Evolutionary conservation across 495 filamentous ascomycete genomes (phyloP).

Genomic region (Eremomyces bilateralis): DNA sequence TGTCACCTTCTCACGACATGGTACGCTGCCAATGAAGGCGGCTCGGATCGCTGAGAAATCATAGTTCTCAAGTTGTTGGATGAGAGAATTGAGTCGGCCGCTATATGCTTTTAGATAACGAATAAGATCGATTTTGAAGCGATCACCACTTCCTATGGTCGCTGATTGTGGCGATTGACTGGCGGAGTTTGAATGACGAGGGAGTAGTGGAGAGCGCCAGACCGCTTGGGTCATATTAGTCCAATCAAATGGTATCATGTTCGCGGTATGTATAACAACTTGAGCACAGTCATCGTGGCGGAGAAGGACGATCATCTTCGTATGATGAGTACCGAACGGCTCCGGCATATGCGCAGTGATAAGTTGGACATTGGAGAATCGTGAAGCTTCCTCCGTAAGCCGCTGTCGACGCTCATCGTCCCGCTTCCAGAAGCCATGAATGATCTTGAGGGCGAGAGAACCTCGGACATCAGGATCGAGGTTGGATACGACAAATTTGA

Average conservation of each 20-base stretch:
- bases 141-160: conserved; percentile 34
- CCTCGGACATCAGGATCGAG: conserved; percentile 29
- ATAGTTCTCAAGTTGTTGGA: conserved; percentile 32
- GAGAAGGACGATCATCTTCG: conserved; percentile 71
- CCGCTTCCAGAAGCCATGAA: conserved; percentile 75
- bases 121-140: conserved; percentile 58
- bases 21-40: conserved; percentile 55
- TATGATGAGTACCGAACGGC: conserved; percentile 71
- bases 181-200: conserved; percentile 16
- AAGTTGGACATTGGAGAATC: conserved; percentile 44
- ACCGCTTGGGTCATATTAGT: conserved; percentile 66
- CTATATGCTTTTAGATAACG: conserved; percentile 54
- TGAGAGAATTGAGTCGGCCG: conserved; percentile 22
- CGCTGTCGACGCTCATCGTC: conserved; percentile 38
- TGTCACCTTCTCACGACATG: conserved; percentile 34
- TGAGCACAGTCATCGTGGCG: conserved; percentile 57
- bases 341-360: conserved; percentile 68
- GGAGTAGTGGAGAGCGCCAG: conserved; percentile 61
- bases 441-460: conserved; percentile 46
- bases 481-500: conserved; percentile 44
- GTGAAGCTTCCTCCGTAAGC: conserved; percentile 34
- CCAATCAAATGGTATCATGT: conserved; percentile 77
- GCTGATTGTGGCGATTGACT: conserved; percentile 4
- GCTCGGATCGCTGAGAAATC: conserved; percentile 54
- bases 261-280: conserved; percentile 71